Evolutionary conservation across 179 eudicot species (phyloP), one percentile per base, ranked within the genome.

Genomic region (Sideroxylon spinosum): DNA sequence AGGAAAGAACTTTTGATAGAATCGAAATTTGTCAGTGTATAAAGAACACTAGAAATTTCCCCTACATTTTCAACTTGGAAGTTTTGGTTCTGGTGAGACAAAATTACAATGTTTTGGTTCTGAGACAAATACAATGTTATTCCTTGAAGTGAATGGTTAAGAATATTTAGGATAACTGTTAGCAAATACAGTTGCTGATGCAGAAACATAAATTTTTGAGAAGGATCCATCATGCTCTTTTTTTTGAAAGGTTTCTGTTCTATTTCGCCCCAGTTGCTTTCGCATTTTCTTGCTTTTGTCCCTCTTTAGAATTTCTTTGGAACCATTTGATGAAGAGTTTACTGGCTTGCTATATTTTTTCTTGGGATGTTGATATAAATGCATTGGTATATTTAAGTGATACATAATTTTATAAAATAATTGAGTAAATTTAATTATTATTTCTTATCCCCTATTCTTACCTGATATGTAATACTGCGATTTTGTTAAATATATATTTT

Each of bases 1-100:
- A 50, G 98, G 97, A 65, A 94, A 93, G 80, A 86, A 93, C 74
- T 86, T 80, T 74, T 94, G 91, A 92, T 74, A 74, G 83, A 59
- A 83, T 22, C 26, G 22, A 53, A 50, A 55, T 60, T 32, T 19
- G 63, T 52, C 60, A 12, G 1, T 25, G 79, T 62, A 76, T 19
- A 68, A 76, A 73, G 66, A 68, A 70, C 70, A 71, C 73, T n/a
- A 2, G 62, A 46, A 7, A 13, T 70, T 60, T 32, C 37, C 70
- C 49, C 1, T 6, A 59, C 0, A 48, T 9, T 60, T 10, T 14
- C 16, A 50, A 74, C 10, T n/a, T 46, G 77, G 77, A 26, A n/a
- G 57, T 74, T 74, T 71, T 70, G 10, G 64, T 28, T 74, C 37
- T 59, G 49, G 17, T 23, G 63, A 44, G 9, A 25, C 56, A 59